phyloP scores from a whole-genome alignment of 1,139 yeast species.

The Pichia sp. region DNA sequence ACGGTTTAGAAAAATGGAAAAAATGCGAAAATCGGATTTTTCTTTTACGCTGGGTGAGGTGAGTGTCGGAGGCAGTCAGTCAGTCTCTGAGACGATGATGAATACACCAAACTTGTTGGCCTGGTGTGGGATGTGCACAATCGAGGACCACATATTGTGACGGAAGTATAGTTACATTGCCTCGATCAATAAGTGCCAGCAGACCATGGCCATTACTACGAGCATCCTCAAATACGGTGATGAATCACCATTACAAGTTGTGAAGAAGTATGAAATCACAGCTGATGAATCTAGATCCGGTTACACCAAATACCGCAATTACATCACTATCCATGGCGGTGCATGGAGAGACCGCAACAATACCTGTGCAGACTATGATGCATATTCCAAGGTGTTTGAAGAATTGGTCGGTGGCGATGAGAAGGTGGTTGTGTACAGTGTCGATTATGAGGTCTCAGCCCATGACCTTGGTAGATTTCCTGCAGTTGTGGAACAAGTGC shows the following conservation, averaged over 20 bases:
- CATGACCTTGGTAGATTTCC: conserved; percentile 54
- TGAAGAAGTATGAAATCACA: conserved; percentile 17
- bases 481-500: conserved; percentile 56
- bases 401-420: conserved; percentile 2
- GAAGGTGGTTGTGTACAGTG: conserved; percentile 34
- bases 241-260: conserved; percentile 22
- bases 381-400: conserved; percentile 33
- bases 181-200: too few relatives aligned
- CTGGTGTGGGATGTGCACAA: too few relatives aligned
- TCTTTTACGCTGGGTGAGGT: too few relatives aligned
- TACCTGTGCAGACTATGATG: conserved; percentile 54
- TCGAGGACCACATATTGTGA: too few relatives aligned
- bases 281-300: too few relatives aligned
- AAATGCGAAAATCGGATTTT: too few relatives aligned
- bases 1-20: too few relatives aligned
- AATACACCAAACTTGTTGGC: too few relatives aligned
- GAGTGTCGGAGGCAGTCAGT: too few relatives aligned
- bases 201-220: conserved; percentile 6
- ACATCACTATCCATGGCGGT: conserved; percentile 76
- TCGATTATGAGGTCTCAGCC: conserved; percentile 73
- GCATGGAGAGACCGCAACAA: conserved; percentile 80
- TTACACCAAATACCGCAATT: background rate
- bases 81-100: too few relatives aligned
- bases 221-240: conserved; percentile 11
- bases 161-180: too few relatives aligned